Evolutionary conservation across 768 basidiomycete species (phyloP).

Genomic region (Lentinus tigrinus): DNA sequence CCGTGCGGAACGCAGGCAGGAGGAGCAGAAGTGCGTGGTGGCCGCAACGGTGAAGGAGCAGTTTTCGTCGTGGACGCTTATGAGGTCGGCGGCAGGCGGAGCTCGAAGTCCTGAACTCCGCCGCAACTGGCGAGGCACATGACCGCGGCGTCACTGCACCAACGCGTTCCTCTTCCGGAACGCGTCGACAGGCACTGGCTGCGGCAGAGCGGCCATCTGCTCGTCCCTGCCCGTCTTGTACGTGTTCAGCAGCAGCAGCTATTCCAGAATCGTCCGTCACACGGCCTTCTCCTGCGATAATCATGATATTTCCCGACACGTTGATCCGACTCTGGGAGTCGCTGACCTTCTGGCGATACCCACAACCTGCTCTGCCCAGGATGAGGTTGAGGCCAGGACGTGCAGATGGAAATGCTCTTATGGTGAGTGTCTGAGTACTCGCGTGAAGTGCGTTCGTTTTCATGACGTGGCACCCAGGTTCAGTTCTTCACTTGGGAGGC

Average conservation of each 20-base stretch:
- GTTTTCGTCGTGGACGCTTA: constrained; percentile 14
- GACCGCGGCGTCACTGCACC: constrained; percentile 5
- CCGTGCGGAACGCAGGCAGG: constrained; percentile 62
- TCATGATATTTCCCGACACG: constrained; percentile 15
- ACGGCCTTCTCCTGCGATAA: background rate
- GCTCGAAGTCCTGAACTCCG: constrained; percentile 22
- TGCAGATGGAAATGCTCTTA: constrained; percentile 54
- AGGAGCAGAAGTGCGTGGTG: constrained; percentile 47
- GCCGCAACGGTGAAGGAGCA: constrained; percentile 38
- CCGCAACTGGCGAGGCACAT: constrained; percentile 17
- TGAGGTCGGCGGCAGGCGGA: constrained; percentile 24
- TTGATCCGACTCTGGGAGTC: constrained; percentile 7
- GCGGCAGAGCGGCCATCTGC: background rate
- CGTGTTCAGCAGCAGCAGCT: background rate
- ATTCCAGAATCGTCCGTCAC: background rate
- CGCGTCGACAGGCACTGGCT: background rate
- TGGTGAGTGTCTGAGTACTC: constrained; percentile 47
- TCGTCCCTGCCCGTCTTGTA: background rate
- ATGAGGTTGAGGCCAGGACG: constrained; percentile 63
- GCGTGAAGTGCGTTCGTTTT: background rate
- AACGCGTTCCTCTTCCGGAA: background rate
- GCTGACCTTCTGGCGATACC: constrained; percentile 15
- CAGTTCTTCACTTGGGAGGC: constrained; percentile 89
- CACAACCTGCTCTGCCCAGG: constrained; percentile 45
- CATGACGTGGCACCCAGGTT: constrained; percentile 38